Base-by-base conservation (phyloP, 2,329 filamentous ascomycete species). In the Paracamarosporium sp. region DNA sequence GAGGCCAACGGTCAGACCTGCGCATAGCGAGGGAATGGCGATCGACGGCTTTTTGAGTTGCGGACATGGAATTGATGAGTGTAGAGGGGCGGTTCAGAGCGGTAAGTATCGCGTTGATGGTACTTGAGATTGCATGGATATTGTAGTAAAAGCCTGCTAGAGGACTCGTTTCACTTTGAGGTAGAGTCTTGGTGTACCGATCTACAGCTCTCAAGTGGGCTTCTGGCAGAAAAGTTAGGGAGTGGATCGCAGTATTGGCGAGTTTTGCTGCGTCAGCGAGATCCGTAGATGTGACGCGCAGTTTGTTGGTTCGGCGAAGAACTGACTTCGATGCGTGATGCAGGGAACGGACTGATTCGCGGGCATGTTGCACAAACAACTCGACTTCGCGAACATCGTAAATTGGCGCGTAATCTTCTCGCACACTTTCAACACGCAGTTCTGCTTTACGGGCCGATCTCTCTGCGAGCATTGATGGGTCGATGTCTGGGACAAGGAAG, bases 401-500 rank as follows among this genome's bases (percentile, higher is more conserved):
- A 31, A 97, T 83, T 0, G 95, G 93, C 62, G 92, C 88, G 68
- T 91, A 92, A 72, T 99, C 95, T 59, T 99, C 95, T 52, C 88
- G 86, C 31, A 99, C 89, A 55, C 89, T 93, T 71, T 99, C 95
- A 3, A 86, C 82, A 27, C 94, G 86, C 0, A 90, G 87, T 73
- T 93, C 90, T 4, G 92, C 91, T 78, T 99, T 99, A 60, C 93
- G 87, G 54, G 88, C 88, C 62, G 91, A 96, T 48, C 95, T 87
- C 74, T 96, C 90, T 52, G 91, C 90, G 84, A 98, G 94, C 86
- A 93, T 92, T 20, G 92, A 88, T 0, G 91, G 85, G 72, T 97
- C 92, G 48, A 99, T 87, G 66, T 99, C 95, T 1, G 95, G 95
- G 12, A 99, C 93, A 0, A 99, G 84, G 77, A 99, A 97, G 79